Base-by-base conservation (phyloP, 2,329 filamentous ascomycete genomes). In the Keithomyces neogunnii region DNA sequence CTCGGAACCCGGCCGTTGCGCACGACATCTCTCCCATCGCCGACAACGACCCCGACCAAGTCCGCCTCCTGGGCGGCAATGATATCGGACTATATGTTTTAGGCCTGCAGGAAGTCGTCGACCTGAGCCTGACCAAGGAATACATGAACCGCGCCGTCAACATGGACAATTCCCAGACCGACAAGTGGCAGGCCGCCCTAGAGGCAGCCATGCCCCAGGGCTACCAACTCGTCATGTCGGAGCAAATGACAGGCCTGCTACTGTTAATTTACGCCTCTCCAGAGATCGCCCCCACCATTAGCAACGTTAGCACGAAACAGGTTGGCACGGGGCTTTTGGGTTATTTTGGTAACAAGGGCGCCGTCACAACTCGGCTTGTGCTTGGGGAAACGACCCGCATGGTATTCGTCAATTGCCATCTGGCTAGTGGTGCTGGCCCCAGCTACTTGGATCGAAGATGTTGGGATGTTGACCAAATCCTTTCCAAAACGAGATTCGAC, bases 321-420 rank as follows among this genome's bases (percentile, higher is more conserved):
- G 85, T 97, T 6, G 92, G 91, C 0, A 99, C 93, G 0, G 93
- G 93, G 0, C 68, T 97, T 43, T 81, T 95, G 68, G 92, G 92
- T 0, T 96, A 96, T 63, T 85, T 96, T 73, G 93, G 93, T 8
- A 99, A 99, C 67, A 99, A 99, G 66, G 93, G 93, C 1, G 92
- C 88, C 3, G 86, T 96, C 1, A 81, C 85, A 3, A 86, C 87
- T 3, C 81, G 92, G 26, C 73, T 99, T 3, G 76, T 99, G 1
- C 72, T 99, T 1, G 93, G 92, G 2, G 93, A 96, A 66, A 90
- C 90, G 0, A 96, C 93, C 0, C 80, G 86, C 32, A 71, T 99
- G 51, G 85, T 93, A 29, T 96, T 99, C 65, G 76, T 96, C 57
- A 96, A 99, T 66, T 89, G 82, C 51, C 93, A 99, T 70, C 76